Base-by-base conservation (phyloP, 1,284 basidiomycete genomes). In the Rhodotorula sp. region DNA sequence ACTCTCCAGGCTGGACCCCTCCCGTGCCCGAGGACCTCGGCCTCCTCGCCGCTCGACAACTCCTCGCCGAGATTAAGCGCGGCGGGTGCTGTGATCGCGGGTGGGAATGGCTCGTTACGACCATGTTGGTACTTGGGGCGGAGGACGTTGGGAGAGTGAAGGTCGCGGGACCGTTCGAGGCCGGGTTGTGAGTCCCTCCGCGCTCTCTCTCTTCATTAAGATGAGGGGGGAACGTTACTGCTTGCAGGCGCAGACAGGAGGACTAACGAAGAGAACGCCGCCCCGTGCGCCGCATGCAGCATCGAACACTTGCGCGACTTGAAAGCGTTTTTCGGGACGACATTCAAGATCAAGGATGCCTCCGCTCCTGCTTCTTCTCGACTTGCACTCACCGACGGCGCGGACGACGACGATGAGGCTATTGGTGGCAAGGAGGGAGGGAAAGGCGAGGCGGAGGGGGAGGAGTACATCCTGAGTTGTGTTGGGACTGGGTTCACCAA, bases 121-220 rank as follows among this genome's bases (percentile, higher is more conserved):
- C 96, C 34, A 86, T 96, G 84, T 96, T 99, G 92, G 90, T 92
- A 2, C 84, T 98, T 15, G 94, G 96, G 12, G 95, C 93, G 73
- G 94, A 98, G 81, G 97, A 99, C 80, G 93, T 99, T 2, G 92
- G 93, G 1, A 87, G 90, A 73, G 93, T 92, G 82, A 85, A 88
- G 67, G 90, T 99, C 87, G 88, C 91, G 14, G 87, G 89, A 74
- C 88, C 77, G 20, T 62, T 78, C 34, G 74, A 76, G 15, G 67
- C 71, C 3, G 65, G 64, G 26, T 67, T 78, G 78, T 79, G 31
- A 57, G 80, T 78, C 31, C 0, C 8, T 75, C 77, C 72, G 8
- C 77, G 69, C 20, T 79, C 78, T 75, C 8, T 74, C 72, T 26
- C 72, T 68, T 1, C 63, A 78, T 64, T 29, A 29, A 29, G 29